Evolutionary conservation across 2,329 filamentous ascomycete genomes (phyloP), one percentile per base, ranked within the genome.

Genomic region (Aspergillus pseudoviridinutans): DNA sequence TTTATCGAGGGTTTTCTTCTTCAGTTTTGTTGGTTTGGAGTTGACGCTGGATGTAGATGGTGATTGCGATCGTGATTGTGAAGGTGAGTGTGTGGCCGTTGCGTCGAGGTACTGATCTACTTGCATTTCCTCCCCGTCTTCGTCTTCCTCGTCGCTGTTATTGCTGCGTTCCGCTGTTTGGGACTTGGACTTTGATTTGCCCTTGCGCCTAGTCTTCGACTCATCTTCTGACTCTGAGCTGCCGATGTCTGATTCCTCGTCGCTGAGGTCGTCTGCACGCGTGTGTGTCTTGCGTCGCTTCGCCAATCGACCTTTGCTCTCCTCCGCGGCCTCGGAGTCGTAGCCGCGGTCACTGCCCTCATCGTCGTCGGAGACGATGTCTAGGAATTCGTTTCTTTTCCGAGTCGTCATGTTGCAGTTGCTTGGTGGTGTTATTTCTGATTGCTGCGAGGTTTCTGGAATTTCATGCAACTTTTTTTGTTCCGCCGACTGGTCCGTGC

Each of bases 281-380:
- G 44, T 47, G 14, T 64, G 61, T 44, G 67, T 69, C 60, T 64
- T 68, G 55, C 66, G 70, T 64, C 65, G 68, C 65, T 72, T 76
- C 56, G 63, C 64, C 49, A 60, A 61, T 44, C 66, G 70, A 41
- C 69, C 71, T 66, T 78, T 79, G 53, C 68, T 74, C 52, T 77
- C 68, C 57, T 74, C 70, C 22, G 66, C 75, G 5, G 72, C 76
- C 59, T 79, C 77, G 44, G 77, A 79, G 59, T 79, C 75, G 55
- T 79, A 79, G 59, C 76, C 77, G 17, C 63, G 63, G 41, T 77
- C 76, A 54, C 66, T 71, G 35, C 66, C 71, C 29, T 78, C 74
- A 1, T 70, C 71, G 44, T 78, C 76, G 20, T 71, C 74, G 10
- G 62, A 64, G 24, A 60, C 69, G 32, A 76, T 66, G 42, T 75